These are phyloP conservation scores for Bipolaris gigantea DNA, from an alignment of 2,329 filamentous ascomycete genomes.

Conservation along the genomic window DNA sequence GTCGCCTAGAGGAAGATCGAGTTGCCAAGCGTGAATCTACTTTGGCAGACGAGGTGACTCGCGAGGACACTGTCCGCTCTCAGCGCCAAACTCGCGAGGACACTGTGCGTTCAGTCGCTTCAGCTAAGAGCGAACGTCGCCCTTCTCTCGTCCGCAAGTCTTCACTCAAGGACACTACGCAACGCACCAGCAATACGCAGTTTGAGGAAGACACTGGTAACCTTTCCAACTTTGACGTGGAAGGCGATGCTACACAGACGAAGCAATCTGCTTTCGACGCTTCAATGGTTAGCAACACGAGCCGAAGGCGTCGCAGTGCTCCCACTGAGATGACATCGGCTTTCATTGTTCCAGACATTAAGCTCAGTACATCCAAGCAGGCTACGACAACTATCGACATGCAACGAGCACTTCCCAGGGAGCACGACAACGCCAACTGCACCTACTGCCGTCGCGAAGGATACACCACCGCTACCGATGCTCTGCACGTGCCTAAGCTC, in stretches of 20 bases:
- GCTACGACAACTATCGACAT: constrained; percentile 23
- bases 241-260: constrained; percentile 35
- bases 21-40: constrained; percentile 44
- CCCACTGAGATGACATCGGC: constrained; percentile 63
- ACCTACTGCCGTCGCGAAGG: constrained; percentile 57
- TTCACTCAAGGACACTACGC: constrained; percentile 56
- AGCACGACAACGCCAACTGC: constrained; percentile 59
- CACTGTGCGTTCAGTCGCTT: constrained; percentile 44
- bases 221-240: constrained; percentile 30
- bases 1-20: constrained; percentile 58
- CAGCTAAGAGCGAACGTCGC: constrained; percentile 45
- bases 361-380: constrained; percentile 46
- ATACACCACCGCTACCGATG: constrained; percentile 30
- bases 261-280: constrained; percentile 33
- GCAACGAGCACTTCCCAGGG: constrained; percentile 38
- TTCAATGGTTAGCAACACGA: constrained; percentile 54
- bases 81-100: constrained; percentile 46
- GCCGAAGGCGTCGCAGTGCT: constrained; percentile 53
- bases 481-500: constrained; percentile 52
- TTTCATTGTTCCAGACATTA: constrained; percentile 66
- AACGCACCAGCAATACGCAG: constrained; percentile 33
- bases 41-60: constrained; percentile 32
- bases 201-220: constrained; percentile 44
- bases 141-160: constrained; percentile 55
- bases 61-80: constrained; percentile 46